Base-by-base conservation (phyloP, 2,329 filamentous ascomycete genomes). In the Phialophora expanda region DNA sequence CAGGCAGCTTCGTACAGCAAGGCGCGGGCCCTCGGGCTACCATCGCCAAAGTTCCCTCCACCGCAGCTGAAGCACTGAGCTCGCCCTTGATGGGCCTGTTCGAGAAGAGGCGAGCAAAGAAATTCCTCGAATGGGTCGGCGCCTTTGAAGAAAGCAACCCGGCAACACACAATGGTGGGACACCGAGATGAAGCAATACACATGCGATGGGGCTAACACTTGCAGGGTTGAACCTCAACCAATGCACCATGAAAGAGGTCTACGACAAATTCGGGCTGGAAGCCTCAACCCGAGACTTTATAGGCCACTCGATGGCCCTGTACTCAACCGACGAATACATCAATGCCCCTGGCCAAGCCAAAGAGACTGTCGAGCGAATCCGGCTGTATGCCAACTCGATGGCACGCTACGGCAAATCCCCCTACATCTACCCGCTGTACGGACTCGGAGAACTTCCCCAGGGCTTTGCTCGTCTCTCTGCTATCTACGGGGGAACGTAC, bases 371-470 rank as follows among this genome's bases (percentile, higher is more conserved):
- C 74, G 88, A 94, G 80, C 92, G 94, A 74, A 97, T 99, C 78
- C 88, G 92, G 72, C 86, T 99, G 55, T 99, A 99, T 80, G 96
- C 94, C 73, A 97, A 97, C 86, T 97, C 93, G 32, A 96, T 99
- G 81, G 92, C 93, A 60, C 89, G 94, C 70, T 98, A 98, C 81
- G 95, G 95, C 81, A 98, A 97, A 82, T 98, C 93, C 12, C 96
- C 95, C 54, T 99, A 98, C 84, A 98, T 99, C 83, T 99, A 99
- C 85, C 96, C 95, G 56, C 89, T 98, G 34, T 99, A 99, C 82
- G 95, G 95, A 69, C 88, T 99, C 57, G 95, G 91, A 77, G 95
- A 99, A 83, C 90, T 99, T 64, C 96, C 95, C 41, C 95, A 99
- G 82, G 94, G 94, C 66, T 99, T 99, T 75, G 95, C 95, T 70